Conservation (phyloP, 2,329 filamentous ascomycete genomes). For the Talaromyces pinophilus region DNA sequence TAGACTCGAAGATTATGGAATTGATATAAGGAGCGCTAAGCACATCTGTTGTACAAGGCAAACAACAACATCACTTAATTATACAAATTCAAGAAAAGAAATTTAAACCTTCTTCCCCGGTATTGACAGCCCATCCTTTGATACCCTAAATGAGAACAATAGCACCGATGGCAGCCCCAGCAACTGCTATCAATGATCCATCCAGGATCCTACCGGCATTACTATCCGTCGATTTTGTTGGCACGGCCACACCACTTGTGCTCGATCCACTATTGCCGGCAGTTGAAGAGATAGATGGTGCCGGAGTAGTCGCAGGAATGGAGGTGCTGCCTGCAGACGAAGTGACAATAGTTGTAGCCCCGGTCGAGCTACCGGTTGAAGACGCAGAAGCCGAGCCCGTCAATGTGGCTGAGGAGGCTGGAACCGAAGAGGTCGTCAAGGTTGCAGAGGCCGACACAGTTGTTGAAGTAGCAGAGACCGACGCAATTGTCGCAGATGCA, state of each 20-base stretch:
- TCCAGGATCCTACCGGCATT: neutral
- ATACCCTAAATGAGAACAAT: conserved; percentile 4
- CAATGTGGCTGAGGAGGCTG: neutral
- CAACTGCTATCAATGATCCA: conserved; percentile 3
- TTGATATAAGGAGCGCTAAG: neutral
- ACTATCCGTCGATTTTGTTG: neutral
- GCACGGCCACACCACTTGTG: conserved; percentile 2
- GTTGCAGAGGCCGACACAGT: neutral
- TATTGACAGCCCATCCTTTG: neutral
- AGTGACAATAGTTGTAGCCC: neutral
- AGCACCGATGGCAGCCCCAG: conserved; percentile 6
- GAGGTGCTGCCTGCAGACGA: neutral
- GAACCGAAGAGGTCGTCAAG: neutral
- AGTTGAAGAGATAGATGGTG: neutral
- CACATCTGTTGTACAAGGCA: neutral
- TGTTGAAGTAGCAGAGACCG: neutral
- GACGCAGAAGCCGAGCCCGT: neutral
- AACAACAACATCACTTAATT: neutral
- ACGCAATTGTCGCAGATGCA: conserved; percentile 10
- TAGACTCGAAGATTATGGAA: neutral
- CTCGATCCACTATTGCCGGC: neutral
- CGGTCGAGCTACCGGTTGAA: neutral
- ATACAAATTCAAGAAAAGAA: neutral
- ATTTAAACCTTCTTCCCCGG: neutral
- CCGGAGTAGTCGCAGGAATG: neutral